These are phyloP conservation scores for Gymnopilus junonius DNA, from an alignment of 768 basidiomycete genomes.

Conservation along the genomic window DNA sequence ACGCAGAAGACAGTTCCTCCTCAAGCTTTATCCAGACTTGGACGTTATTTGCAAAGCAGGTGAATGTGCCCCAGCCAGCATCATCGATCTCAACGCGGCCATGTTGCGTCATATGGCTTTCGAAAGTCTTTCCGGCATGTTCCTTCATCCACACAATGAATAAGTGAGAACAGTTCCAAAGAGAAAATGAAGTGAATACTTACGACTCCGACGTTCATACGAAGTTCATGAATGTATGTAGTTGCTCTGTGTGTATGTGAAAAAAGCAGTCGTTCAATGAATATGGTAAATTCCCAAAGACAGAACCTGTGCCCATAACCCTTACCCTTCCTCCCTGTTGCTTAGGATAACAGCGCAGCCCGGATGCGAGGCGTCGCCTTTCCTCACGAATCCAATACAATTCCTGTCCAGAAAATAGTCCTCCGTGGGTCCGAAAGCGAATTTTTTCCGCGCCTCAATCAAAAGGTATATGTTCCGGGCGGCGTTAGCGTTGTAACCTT, in stretches of 20 bases:
- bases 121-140: conserved; percentile 45
- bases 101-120: conserved; percentile 51
- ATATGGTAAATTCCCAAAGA: background rate
- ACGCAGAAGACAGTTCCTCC: conserved; percentile 7
- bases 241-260: conserved; percentile 27
- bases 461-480: conserved; percentile 57
- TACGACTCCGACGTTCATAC: conserved; percentile 72
- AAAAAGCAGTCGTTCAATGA: background rate
- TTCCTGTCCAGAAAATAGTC: conserved; percentile 60
- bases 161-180: background rate
- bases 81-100: conserved; percentile 48
- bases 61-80: conserved; percentile 71
- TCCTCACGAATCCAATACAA: conserved; percentile 78
- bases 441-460: conserved; percentile 63
- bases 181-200: conserved; percentile 28
- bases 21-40: conserved; percentile 59
- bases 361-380: conserved; percentile 53
- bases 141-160: conserved; percentile 29
- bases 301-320: conserved; percentile 9
- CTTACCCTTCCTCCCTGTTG: conserved; percentile 51
- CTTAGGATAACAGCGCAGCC: conserved; percentile 79
- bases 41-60: conserved; percentile 56
- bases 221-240: conserved; percentile 46
- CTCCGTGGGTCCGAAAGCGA: conserved; percentile 64
- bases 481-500: conserved; percentile 61